Evolutionary conservation across 495 filamentous ascomycete genomes (phyloP), one percentile per base, ranked within the genome.

Genomic region (Penicillium atrosanguineum): DNA sequence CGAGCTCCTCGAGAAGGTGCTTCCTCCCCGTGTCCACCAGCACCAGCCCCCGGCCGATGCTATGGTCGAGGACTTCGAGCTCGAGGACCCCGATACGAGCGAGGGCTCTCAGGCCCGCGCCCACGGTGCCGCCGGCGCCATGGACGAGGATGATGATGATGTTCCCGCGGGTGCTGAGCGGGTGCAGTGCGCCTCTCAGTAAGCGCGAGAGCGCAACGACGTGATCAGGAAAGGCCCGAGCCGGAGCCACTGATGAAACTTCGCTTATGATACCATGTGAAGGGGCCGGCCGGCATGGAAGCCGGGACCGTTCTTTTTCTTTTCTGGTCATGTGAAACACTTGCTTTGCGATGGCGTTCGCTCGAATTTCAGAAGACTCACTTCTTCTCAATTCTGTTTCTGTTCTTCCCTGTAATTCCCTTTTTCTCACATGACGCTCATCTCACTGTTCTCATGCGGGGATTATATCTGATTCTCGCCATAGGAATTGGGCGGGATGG

Each of bases 161-260:
- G 86, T 85, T 46, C 90, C 90, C 58, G 79, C 79, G 39, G 90
- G 90, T 56, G 91, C 83, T 39, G 94, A 99, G 78, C 82, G 95
- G 38, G 91, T 99, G 62, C 94, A 97, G 79, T 99, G 94, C 70
- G 95, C 94, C 56, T 94, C 90, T 7, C 94, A 97, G 83, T 99
- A 96, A 87, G 58, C 52, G 57, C 31, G 47, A 37, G 46, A 26
- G 3, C 12, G 3, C 38, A 12, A 43, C 48, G n/a, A 8, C 25
- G 42, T 55, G 48, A 56, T 46, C 42, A 48, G 50, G 56, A 48
- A 53, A 44, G 34, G 29, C 36, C 41, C 28, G 52, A 44, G 26
- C 15, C 42, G 43, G 53, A 65, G 62, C 67, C 55, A 54, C 42
- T 71, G 51, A 69, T 62, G 66, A 69, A 67, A 64, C 56, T 63